Percentiles rank a stretch among this genome's conserved stretches.
Evolutionary conservation across 768 basidiomycete genomes (phyloP).

Genomic region (Lyophyllum shimeji): DNA sequence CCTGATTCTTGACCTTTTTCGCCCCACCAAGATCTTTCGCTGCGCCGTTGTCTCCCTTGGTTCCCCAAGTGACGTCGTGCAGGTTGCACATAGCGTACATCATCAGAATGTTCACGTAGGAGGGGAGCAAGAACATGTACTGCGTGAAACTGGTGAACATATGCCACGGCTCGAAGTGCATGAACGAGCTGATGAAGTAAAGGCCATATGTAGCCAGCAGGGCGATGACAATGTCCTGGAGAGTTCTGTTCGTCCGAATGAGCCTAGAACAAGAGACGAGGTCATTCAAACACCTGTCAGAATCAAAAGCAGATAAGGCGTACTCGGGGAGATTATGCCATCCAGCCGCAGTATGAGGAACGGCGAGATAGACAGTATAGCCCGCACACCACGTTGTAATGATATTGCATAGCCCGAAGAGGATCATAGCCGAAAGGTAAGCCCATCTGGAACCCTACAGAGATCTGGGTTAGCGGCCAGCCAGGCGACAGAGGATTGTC

Average conservation of each 20-base stretch:
- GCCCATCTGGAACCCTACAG: conserved; percentile 80
- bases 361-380: conserved; percentile 85
- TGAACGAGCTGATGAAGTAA: conserved; percentile 82
- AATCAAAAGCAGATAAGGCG: conserved; percentile 23
- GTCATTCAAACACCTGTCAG: not conserved
- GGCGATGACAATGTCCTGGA: conserved; percentile 84
- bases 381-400: conserved; percentile 89
- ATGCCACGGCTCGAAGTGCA: conserved; percentile 96
- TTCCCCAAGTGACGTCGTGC: conserved; percentile 91
- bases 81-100: conserved; percentile 95
- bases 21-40: conserved; percentile 88
- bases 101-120: conserved; percentile 80
- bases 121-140: conserved; percentile 88
- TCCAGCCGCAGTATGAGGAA: conserved; percentile 69
- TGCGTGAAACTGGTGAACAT: conserved; percentile 92
- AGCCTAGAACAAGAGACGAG: conserved; percentile 38
- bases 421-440: conserved; percentile 70
- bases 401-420: conserved; percentile 77
- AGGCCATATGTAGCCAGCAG: conserved; percentile 76
- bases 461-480: not conserved
- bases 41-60: conserved; percentile 88
- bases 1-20: conserved; percentile 82
- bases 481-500: conserved; percentile 1
- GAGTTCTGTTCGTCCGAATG: conserved; percentile 61
- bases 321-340: conserved; percentile 77